Evolutionary conservation across 495 filamentous ascomycete species (phyloP), one percentile per base, ranked within the genome.

Genomic region (Pyronema domesticum): DNA sequence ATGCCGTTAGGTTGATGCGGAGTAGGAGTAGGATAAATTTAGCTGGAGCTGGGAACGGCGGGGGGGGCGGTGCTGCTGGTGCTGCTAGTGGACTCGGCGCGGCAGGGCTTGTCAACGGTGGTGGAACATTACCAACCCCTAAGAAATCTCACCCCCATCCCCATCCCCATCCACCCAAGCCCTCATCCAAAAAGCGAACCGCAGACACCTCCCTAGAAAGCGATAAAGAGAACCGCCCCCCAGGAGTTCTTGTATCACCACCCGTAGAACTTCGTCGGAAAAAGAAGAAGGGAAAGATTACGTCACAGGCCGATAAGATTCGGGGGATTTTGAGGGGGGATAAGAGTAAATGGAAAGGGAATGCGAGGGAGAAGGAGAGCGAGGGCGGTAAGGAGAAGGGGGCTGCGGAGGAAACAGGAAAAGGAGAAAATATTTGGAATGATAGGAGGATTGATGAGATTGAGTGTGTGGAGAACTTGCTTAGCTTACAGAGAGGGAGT

Each of bases 381-480:
- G 35, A 17, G 1, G 50, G 15, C 3, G 10, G 4, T 19, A n/a
- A 35, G 5, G 47, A 50, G 47, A 36, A 50, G 6, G 23, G 36
- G 47, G 4, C 34, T 11, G 3, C 10, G 11, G 47, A 35, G 6
- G 3, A 1, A 13, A 35, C 19, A 10, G 30, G 11, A 4, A 13
- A 8, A 3, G 17, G 47, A 23, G 23, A 50, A 17, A 34, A 50
- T 50, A 36, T 23, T 13, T 23, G 30, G 13, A 35, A 35, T 14
- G 10, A 10, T 47, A 57, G 40, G 45, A 51, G 51, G 14, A 46
- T 60, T 7, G 62, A 64, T 40, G 62, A 64, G 53, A 60, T 64
- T 46, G 62, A 64, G 49, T 64, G 62, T 55, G 62, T 64, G 6
- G 62, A 64, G 57, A 64, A 64, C 19, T 51, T 64, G 48, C 44